phyloP scores from a whole-genome alignment of 345 rosid species.

The Syzygium aqueum region DNA sequence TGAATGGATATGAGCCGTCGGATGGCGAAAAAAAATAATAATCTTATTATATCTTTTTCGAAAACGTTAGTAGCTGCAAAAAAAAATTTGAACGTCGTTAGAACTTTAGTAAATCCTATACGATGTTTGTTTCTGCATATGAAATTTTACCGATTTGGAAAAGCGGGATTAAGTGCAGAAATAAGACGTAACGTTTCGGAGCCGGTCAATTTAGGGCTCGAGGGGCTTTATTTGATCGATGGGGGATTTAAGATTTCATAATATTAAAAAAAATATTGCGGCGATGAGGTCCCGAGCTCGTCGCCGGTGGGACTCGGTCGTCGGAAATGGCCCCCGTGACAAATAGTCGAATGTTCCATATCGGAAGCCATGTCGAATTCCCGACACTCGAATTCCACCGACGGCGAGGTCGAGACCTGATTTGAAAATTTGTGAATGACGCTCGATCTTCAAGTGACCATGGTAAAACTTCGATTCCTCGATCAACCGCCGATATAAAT shows the following conservation, averaged over 20 bases:
- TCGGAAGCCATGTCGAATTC: background rate
- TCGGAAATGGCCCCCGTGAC: background rate
- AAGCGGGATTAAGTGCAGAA: background rate
- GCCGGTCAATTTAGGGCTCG: background rate
- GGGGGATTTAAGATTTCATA: background rate
- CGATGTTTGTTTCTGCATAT: background rate
- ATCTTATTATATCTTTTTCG: background rate
- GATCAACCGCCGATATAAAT: background rate
- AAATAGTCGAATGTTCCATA: background rate
- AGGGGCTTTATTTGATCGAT: background rate
- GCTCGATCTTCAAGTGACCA: background rate
- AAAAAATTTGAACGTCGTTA: background rate
- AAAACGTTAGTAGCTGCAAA: background rate
- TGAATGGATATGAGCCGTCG: background rate
- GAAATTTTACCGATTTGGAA: background rate
- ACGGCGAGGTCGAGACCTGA: background rate
- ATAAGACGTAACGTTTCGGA: background rate
- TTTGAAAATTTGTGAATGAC: background rate
- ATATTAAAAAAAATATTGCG: background rate
- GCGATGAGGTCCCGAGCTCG: background rate
- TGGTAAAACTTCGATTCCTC: background rate
- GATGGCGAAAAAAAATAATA: background rate
- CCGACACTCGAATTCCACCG: background rate
- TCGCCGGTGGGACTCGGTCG: too few species aligned
- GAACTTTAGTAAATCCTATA: background rate